phyloP scores from a whole-genome alignment of 139 green algal species.

The Asterochloris sp. region DNA sequence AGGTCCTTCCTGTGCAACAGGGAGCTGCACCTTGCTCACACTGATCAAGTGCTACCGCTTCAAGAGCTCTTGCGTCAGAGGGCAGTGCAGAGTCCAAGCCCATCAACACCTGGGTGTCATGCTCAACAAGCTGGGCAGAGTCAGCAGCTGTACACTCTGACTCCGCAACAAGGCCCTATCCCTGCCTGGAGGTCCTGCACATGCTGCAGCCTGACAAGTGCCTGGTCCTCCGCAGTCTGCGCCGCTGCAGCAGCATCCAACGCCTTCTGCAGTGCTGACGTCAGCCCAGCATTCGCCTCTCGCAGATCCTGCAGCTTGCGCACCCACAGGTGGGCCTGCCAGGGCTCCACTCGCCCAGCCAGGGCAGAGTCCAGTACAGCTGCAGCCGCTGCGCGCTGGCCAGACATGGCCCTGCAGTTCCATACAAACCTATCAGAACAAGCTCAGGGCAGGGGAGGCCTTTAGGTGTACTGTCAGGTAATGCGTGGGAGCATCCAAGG shows the following conservation, averaged over 20 bases:
- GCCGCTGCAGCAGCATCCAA: slow-evolving; percentile 19
- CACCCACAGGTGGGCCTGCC: slow-evolving; percentile 49
- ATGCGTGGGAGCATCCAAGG: background rate
- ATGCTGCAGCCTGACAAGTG: slow-evolving; percentile 36
- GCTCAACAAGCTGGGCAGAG: background rate
- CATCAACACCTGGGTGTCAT: background rate
- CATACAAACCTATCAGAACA: background rate
- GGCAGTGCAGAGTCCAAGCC: too few relatives aligned
- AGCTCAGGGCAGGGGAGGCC: background rate
- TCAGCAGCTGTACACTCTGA: background rate
- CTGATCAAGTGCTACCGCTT: too few relatives aligned
- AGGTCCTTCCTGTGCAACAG: too few relatives aligned
- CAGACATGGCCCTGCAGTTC: slow-evolving; percentile 38
- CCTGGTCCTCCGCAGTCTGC: slow-evolving; percentile 32
- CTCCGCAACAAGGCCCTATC: background rate
- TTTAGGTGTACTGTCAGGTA: background rate
- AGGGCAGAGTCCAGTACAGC: slow-evolving; percentile 36
- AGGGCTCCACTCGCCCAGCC: slow-evolving; percentile 33
- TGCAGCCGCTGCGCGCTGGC: slow-evolving; percentile 44
- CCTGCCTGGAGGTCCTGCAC: background rate
- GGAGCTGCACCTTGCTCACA: too few relatives aligned
- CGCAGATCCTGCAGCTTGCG: slow-evolving; percentile 52
- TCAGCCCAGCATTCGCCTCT: slow-evolving; percentile 32
- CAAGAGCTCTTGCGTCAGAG: too few relatives aligned
- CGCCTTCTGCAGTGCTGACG: slow-evolving; percentile 37